Evolutionary conservation across 495 filamentous ascomycete genomes (phyloP).

Genomic region (Recurvomyces mirabilis): DNA sequence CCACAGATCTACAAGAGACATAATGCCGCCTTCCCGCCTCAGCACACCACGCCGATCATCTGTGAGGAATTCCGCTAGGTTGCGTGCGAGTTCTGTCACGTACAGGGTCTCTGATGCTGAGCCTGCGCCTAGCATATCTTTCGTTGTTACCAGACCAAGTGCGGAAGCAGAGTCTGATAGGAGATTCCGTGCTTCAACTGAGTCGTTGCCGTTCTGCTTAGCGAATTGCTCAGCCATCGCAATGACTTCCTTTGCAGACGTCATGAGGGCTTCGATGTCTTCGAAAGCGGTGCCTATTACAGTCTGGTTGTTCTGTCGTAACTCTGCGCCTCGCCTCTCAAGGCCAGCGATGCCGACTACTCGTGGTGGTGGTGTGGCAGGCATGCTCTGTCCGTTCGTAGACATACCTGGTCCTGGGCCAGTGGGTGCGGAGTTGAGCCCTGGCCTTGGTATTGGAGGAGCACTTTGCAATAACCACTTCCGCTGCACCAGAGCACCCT

Average conservation of each 20-base stretch:
- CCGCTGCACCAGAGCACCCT: conserved; percentile 73
- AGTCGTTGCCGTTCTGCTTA: conserved; percentile 35
- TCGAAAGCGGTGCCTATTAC: conserved; percentile 93
- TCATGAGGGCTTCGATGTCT: conserved; percentile 93
- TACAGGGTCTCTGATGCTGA: conserved; percentile 50
- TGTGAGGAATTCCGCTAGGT: conserved; percentile 85
- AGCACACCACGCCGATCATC: conserved; percentile 78
- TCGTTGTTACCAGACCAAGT: conserved; percentile 80
- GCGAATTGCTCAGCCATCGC: conserved; percentile 85
- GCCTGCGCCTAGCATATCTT: conserved; percentile 62
- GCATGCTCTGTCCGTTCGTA: conserved; percentile 11
- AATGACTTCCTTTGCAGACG: conserved; percentile 89
- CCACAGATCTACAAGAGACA: conserved; percentile 93
- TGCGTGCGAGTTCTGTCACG: conserved; percentile 69
- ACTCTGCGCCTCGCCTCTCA: conserved; percentile 69
- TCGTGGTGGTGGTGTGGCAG: conserved; percentile 36
- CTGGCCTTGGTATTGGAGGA: conserved; percentile 71
- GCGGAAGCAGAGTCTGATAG: conserved; percentile 76
- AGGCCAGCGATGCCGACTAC: conserved; percentile 86
- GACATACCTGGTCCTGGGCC: background rate
- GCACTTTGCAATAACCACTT: conserved; percentile 94
- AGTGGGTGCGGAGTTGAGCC: conserved; percentile 21
- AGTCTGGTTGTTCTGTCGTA: conserved; percentile 79
- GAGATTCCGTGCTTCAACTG: conserved; percentile 55
- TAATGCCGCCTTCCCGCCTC: conserved; percentile 77